Evolutionary conservation across 2,329 filamentous ascomycete genomes (phyloP), one percentile per base, ranked within the genome.

Genomic region (Metarhizium rileyi): DNA sequence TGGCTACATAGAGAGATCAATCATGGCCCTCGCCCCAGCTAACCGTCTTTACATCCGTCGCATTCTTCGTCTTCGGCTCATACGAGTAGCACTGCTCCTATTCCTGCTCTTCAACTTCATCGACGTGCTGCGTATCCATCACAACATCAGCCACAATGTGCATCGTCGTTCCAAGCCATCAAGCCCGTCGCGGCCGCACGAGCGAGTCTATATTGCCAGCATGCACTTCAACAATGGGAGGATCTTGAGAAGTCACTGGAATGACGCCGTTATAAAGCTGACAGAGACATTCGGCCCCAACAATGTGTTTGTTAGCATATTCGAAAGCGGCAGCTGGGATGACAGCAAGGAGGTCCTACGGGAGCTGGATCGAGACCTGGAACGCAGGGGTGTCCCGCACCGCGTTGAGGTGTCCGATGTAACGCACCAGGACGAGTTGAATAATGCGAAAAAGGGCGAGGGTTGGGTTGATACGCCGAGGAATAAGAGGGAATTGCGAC

Each of bases 291-390:
- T 87, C 4, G 84, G 84, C 0, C 66, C 74, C 0, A 70, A 79
- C 3, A 86, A 87, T 59, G 77, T 87, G 2, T 87, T 77, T 59
- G 74, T 89, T 38, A 81, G 78, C 52, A 74, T 87, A 27, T 76
- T 78, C 51, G 84, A 88, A 63, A 84, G 80, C 57, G 84, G 84
- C 5, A 85, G 80, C 60, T 81, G 76, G 68, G 85, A 88, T 61
- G 71, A 81, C 51, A 86, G 78, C 18, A 87, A 87, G 63, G 73
- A 68, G 16, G 77, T 76, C 6, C 66, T 89, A 55, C 66, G 62
- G 22, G 70, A 76, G 23, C 67, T 89, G 26, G 80, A 84, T 50
- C 56, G 53, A 1, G 64, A 75, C 49, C 66, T 87, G 9, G 76
- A 71, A 8, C 60, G 61, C 12, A 57, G 78, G 16, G 72, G 75